Conservation (phyloP, 75 land plant genomes). For the Cupressus sempervirens region DNA sequence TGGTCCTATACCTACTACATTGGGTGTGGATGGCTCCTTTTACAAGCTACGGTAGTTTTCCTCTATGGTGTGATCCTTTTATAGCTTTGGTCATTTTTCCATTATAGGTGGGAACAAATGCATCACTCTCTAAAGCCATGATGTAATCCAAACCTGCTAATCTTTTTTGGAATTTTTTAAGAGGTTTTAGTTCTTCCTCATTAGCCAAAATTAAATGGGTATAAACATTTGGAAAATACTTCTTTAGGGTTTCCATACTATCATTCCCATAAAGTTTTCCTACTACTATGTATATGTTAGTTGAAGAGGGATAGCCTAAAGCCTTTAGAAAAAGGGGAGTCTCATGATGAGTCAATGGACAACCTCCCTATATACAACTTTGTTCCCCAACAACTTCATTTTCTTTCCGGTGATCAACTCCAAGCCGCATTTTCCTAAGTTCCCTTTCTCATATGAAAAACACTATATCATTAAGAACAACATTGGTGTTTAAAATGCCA, state of each 20-base stretch:
- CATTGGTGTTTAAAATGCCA: too few species aligned
- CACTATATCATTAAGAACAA: too few species aligned
- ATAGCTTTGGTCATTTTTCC: slow-evolving; percentile 38
- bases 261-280: slow-evolving; percentile 33
- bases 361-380: slow-evolving; percentile 38
- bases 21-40: too few species aligned
- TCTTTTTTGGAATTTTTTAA: slow-evolving; percentile 15
- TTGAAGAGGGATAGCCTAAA: slow-evolving; percentile 32
- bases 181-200: slow-evolving; percentile 15
- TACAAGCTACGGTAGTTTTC: too few species aligned
- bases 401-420: slow-evolving; percentile 44
- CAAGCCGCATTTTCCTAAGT: slow-evolving; percentile 38
- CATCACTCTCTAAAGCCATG: slow-evolving; percentile 26
- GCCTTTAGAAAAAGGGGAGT: slow-evolving; percentile 36
- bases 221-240: slow-evolving; percentile 34
- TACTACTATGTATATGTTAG: slow-evolving; percentile 39
- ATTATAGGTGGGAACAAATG: slow-evolving; percentile 24
- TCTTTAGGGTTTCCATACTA: slow-evolving; percentile 14
- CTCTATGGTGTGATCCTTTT: too few species aligned
- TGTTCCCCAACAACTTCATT: slow-evolving; percentile 46
- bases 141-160: slow-evolving; percentile 23
- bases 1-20: too few species aligned
- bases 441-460: too few species aligned
- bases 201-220: slow-evolving; percentile 39
- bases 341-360: slow-evolving; percentile 47